These are phyloP conservation scores for Pichia sorboxylosa DNA, from an alignment of 1,139 yeast genomes.

Conservation along the genomic window DNA sequence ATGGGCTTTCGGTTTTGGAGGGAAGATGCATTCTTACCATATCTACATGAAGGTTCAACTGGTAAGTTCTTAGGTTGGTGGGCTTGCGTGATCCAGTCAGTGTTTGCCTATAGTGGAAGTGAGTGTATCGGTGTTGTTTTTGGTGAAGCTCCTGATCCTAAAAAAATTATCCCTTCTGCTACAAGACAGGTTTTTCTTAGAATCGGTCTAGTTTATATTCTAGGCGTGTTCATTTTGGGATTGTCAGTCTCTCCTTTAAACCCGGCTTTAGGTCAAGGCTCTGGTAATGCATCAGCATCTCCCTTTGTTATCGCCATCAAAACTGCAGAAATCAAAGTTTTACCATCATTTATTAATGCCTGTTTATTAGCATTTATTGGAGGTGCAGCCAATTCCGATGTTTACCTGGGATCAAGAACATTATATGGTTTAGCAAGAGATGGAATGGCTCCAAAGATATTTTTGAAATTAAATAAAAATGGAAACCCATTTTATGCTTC, in stretches of 20 bases:
- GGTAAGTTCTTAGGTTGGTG: constrained; percentile 32
- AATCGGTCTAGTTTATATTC: constrained; percentile 45
- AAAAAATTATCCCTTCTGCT: constrained; percentile 55
- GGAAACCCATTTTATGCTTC: constrained; percentile 66
- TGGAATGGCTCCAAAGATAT: constrained; percentile 48
- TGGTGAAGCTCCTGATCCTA: constrained; percentile 34
- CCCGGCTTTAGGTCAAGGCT: constrained; percentile 17
- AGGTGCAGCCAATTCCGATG: constrained; percentile 72
- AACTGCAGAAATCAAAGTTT: constrained; percentile 57
- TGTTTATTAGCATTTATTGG: constrained; percentile 57
- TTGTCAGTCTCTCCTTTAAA: constrained; percentile 30
- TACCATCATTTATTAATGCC: constrained; percentile 68
- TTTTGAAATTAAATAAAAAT: constrained; percentile 37
- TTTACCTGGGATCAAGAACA: constrained; percentile 68
- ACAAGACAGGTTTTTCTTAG: constrained; percentile 62
- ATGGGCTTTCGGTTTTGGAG: constrained; percentile 60
- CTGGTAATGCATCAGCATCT: constrained; percentile 31
- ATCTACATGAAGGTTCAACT: no score
- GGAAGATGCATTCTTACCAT: no score
- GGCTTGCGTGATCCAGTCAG: constrained; percentile 24
- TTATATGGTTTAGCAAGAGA: constrained; percentile 56
- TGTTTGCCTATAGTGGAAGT: constrained; percentile 43
- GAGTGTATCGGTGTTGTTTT: constrained; percentile 31
- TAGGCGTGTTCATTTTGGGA: constrained; percentile 33
- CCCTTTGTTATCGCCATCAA: constrained; percentile 48